Conservation (phyloP, 441 rosid genomes). For the Pelargonium australe region DNA sequence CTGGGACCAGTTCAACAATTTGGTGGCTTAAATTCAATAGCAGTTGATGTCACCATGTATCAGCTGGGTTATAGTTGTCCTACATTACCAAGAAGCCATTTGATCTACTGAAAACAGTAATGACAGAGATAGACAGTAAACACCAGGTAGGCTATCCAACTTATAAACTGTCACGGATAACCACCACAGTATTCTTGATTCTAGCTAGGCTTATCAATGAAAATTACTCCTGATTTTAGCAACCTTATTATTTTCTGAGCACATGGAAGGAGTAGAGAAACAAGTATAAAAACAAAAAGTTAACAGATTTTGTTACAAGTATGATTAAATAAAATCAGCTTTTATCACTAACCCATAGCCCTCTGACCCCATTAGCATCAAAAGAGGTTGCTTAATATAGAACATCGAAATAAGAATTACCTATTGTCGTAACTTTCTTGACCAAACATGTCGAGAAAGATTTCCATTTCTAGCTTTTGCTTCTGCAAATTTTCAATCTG, state of each 20-base stretch:
- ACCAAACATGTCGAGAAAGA: slow-evolving; percentile 67
- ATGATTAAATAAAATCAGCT: not conserved
- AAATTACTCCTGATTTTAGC: too few species aligned
- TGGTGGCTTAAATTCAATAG: slow-evolving; percentile 1
- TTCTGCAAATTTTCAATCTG: slow-evolving; percentile 82
- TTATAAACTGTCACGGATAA: not conserved
- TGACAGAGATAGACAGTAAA: slow-evolving; percentile 1
- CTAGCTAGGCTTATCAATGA: too few species aligned
- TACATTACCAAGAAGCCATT: not conserved
- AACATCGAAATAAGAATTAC: slow-evolving; percentile 28
- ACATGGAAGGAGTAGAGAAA: not conserved
- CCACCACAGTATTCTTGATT: not conserved
- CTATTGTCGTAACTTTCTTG: slow-evolving; percentile 68
- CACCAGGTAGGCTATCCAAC: slow-evolving; percentile 3
- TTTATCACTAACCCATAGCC: not conserved
- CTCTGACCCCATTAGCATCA: not conserved
- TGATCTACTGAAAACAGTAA: slow-evolving; percentile 5
- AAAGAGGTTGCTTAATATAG: slow-evolving; percentile 4
- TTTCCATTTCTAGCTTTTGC: slow-evolving; percentile 64
- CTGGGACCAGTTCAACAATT: not conserved
- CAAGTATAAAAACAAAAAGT: not conserved
- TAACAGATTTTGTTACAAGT: not conserved
- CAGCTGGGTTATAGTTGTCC: slow-evolving; percentile 3
- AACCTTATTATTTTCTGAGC: not conserved
- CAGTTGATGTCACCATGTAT: not conserved